Evolutionary conservation across 179 eudicot genomes (phyloP).

Genomic region (Gypsophila paniculata): DNA sequence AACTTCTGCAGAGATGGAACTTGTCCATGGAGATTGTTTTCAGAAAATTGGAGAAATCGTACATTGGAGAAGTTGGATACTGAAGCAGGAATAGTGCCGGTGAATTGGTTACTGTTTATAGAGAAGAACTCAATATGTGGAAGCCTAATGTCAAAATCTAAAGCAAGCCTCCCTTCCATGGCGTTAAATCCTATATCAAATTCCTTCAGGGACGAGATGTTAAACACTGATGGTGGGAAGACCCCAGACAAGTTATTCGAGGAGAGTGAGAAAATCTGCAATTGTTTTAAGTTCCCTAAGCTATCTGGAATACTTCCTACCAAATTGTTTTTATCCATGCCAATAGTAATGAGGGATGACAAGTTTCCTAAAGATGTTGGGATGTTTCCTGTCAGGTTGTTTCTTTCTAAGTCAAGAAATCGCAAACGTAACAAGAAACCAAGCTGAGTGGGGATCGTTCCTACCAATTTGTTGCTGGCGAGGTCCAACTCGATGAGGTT

Average conservation of each 20-base stretch:
- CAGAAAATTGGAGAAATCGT: not conserved
- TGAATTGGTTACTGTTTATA: conserved; percentile 24
- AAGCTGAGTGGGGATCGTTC: conserved; percentile 11
- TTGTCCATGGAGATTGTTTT: conserved; percentile 30
- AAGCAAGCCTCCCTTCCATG: conserved; percentile 36
- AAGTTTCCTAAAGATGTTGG: conserved; percentile 26
- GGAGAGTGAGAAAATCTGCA: not conserved
- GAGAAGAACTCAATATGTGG: conserved; percentile 31
- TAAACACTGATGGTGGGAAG: conserved; percentile 22
- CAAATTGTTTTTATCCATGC: not conserved
- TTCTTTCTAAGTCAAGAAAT: not conserved
- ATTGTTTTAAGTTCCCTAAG: conserved; percentile 11
- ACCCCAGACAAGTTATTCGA: not conserved
- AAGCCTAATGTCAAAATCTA: conserved; percentile 26
- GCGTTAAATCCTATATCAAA: conserved; percentile 12
- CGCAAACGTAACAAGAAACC: conserved; percentile 10
- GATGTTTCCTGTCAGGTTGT: conserved; percentile 14
- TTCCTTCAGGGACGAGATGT: conserved; percentile 5
- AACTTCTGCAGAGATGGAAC: conserved; percentile 22
- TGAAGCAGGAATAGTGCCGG: conserved; percentile 38
- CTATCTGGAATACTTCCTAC: conserved; percentile 20
- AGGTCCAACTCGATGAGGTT: not conserved
- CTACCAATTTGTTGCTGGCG: conserved; percentile 39
- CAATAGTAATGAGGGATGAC: conserved; percentile 4
- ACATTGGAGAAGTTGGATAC: conserved; percentile 37